Conservation (phyloP, 2,329 filamentous ascomycete genomes). For the Didymella lethalis region DNA sequence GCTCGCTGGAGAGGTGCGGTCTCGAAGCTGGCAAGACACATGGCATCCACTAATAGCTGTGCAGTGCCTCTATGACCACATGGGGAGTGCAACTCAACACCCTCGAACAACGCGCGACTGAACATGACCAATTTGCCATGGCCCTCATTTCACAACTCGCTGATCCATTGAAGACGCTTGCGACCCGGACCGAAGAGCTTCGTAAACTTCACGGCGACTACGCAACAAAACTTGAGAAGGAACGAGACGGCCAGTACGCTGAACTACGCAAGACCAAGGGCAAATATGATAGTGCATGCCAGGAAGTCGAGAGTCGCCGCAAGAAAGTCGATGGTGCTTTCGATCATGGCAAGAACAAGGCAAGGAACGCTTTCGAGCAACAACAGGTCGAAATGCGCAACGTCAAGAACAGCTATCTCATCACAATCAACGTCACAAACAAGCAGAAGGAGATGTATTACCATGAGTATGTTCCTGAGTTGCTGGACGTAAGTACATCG, state of each 20-base stretch:
- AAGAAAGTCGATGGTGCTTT: conserved; percentile 97
- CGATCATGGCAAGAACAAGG: conserved; percentile 84
- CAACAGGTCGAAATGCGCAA: conserved; percentile 97
- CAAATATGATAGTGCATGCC: conserved; percentile 91
- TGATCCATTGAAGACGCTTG: conserved; percentile 81
- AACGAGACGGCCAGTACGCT: conserved; percentile 82
- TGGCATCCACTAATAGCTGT: conserved; percentile 32
- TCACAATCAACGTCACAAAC: conserved; percentile 95
- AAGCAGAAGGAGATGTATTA: conserved; percentile 98
- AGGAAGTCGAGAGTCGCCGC: conserved; percentile 91
- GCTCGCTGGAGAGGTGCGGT: conserved; percentile 83
- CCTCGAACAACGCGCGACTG: conserved; percentile 83
- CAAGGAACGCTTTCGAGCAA: conserved; percentile 89
- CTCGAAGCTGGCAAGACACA: background rate
- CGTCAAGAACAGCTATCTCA: conserved; percentile 96
- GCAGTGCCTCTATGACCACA: conserved; percentile 91
- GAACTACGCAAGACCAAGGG: conserved; percentile 90
- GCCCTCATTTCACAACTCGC: conserved; percentile 82
- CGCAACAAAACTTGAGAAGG: conserved; percentile 85
- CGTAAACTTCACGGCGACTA: conserved; percentile 92
- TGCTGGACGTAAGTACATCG: conserved; percentile 75
- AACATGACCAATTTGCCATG: conserved; percentile 85
- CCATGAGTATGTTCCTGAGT: conserved; percentile 92
- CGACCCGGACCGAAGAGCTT: conserved; percentile 82
- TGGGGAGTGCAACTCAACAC: conserved; percentile 95